Evolutionary conservation across 345 rosid species (phyloP), one percentile per base, ranked within the genome.

Genomic region (Streptanthus diversifolius): DNA sequence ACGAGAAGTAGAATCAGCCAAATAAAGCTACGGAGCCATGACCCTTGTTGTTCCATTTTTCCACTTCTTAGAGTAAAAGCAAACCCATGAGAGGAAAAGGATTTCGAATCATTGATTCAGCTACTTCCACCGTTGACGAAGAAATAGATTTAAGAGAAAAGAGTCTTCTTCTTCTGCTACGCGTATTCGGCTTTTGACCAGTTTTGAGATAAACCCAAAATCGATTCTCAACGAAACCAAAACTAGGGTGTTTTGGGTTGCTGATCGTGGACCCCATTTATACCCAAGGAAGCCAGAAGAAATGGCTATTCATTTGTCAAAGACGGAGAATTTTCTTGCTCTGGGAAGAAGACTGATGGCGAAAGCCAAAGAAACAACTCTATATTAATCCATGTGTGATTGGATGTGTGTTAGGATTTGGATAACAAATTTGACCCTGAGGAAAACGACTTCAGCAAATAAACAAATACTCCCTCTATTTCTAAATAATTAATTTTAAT

Each of bases 1-100:
- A 63, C 54, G 54, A 77, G 69, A 45, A 81, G 77, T 66, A 83
- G 61, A 74, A 81, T 41, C 33, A 85, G 33, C 60, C 74, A 77
- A 44, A 80, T 33, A 36, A 76, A 69, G 66, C 75, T 63, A 77
- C 75, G 79, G 58, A 76, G 52, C 58, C 43, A 9, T 4, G 47
- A 9, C 21, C 76, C 45, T 43, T 22, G 63, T 62, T 63, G 66
- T 64, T 63, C 65, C 80, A 73, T 73, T 27, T 48, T 49, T 15
- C 11, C 29, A 19, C 54, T 53, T 17, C 27, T 39, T 2, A 62
- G 59, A 33, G 37, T 62, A 14, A 44, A 44, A 30, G 35, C 55
- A 69, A 69, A 69, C 17, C 47, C 66, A 33, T 65, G 1, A 32
- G 55, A 11, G 68, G 21, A 33, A 56, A 32, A 35, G 1, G 39